Conservation (phyloP, 208 protist species). For the Crithidia mellificae region DNA sequence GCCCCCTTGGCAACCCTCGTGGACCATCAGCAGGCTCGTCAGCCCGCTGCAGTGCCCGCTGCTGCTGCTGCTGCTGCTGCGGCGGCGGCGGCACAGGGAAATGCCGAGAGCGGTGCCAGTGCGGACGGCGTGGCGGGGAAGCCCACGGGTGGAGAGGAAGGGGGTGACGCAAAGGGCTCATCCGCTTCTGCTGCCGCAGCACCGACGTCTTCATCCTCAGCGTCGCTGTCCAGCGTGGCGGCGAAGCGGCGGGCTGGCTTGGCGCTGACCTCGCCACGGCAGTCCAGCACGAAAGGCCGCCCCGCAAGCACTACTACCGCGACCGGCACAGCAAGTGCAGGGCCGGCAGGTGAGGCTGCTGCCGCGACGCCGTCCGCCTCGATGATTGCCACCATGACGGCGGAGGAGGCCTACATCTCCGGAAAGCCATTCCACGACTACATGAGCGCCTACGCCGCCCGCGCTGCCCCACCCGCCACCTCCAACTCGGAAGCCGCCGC, state of each 20-base stretch:
- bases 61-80: slow-evolving; percentile 9
- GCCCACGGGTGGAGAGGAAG: background rate
- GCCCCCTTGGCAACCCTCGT: slow-evolving; percentile 56
- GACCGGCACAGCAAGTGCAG: background rate
- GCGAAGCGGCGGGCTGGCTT: slow-evolving; percentile 9
- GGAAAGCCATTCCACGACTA: slow-evolving; percentile 44
- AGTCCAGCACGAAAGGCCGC: slow-evolving; percentile 4
- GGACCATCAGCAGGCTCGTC: slow-evolving; percentile 62
- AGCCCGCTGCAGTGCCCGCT: slow-evolving; percentile 17
- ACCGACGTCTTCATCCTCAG: no score
- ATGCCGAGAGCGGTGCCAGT: slow-evolving; percentile 3
- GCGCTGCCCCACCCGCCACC: slow-evolving; percentile 6
- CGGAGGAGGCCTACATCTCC: slow-evolving; percentile 47
- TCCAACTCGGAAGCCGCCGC: background rate
- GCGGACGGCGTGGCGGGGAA: background rate
- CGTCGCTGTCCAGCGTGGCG: no score
- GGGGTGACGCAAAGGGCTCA: background rate
- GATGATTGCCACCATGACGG: slow-evolving; percentile 22
- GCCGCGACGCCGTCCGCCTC: background rate
- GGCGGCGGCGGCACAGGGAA: no score
- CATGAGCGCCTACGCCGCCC: slow-evolving; percentile 23
- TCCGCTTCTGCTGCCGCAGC: background rate
- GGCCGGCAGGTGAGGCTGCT: background rate
- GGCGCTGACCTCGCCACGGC: slow-evolving; percentile 3
- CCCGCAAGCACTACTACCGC: background rate